A percentile compares a stretch with the other conserved stretches of the same genome.
These are phyloP conservation scores for Ogataea sp. DNA, from an alignment of 805 yeast genomes.

Conservation along the genomic window DNA sequence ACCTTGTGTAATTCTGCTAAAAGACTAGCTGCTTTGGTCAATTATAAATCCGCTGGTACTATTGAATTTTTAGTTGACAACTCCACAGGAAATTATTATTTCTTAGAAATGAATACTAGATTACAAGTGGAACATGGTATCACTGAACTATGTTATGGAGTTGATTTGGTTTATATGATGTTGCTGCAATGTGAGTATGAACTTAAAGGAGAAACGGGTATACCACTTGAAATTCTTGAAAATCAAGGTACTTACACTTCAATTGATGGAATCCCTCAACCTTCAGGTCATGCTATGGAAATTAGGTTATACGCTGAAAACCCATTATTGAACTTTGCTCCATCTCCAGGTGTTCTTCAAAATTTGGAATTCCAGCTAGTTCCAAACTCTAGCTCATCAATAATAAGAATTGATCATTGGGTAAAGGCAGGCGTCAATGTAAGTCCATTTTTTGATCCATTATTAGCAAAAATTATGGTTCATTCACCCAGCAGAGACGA, in stretches of 20 bases:
- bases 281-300: conserved; percentile 22
- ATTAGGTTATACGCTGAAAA: conserved; percentile 22
- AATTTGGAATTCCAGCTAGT: conserved; percentile 11
- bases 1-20: conserved; percentile 13
- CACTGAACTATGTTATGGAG: conserved; percentile 17
- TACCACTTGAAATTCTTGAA: conserved; percentile 9
- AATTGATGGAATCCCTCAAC: conserved; percentile 11
- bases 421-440: conserved; percentile 17
- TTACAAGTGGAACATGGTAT: conserved; percentile 24
- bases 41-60: conserved; percentile 24
- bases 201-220: conserved; percentile 9
- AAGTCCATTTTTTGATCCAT: conserved; percentile 24
- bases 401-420: conserved; percentile 20
- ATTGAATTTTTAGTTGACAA: conserved; percentile 22
- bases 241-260: conserved; percentile 4
- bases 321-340: conserved; percentile 18
- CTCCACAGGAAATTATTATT: conserved; percentile 16
- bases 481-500: conserved; percentile 14
- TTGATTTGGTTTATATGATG: conserved; percentile 20
- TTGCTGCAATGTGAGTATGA: conserved; percentile 20
- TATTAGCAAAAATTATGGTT: conserved; percentile 21
- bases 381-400: too few relatives aligned
- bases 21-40: conserved; percentile 13
- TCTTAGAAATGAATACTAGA: conserved; percentile 22
- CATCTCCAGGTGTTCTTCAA: conserved; percentile 21